Evolutionary conservation across 2,329 filamentous ascomycete genomes (phyloP).

Genomic region (Penicillium sclerotigenum): DNA sequence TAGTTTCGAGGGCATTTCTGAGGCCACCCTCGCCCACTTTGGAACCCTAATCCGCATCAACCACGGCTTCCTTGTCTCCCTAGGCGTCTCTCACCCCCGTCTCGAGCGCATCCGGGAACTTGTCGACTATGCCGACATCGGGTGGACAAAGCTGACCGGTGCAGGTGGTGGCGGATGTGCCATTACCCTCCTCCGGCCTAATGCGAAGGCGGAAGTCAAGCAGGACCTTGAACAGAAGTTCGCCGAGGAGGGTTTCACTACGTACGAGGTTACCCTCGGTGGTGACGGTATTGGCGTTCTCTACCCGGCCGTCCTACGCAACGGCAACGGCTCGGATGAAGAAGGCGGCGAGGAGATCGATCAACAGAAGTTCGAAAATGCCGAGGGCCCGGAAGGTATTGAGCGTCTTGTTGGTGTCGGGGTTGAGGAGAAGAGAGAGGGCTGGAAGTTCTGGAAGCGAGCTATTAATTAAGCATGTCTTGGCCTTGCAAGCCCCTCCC

Average conservation of each 20-base stretch:
- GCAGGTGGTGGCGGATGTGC: conserved; percentile 94
- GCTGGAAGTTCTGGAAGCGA: conserved; percentile 80
- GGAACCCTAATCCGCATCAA: conserved; percentile 92
- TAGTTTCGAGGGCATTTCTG: conserved; percentile 64
- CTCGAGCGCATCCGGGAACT: conserved; percentile 89
- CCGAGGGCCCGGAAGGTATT: conserved; percentile 78
- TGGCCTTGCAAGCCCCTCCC: no score
- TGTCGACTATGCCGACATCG: conserved; percentile 81
- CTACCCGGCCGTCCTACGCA: conserved; percentile 86
- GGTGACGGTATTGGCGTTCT: conserved; percentile 92
- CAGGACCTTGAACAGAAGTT: conserved; percentile 63
- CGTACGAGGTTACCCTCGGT: conserved; percentile 85
- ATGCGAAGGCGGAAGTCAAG: conserved; percentile 56
- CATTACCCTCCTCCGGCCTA: conserved; percentile 80
- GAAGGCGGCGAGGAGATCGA: conserved; percentile 91
- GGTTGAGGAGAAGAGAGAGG: conserved; percentile 65
- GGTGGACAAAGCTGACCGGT: conserved; percentile 96
- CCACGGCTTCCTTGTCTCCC: conserved; percentile 82
- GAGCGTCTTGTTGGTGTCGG: conserved; percentile 83
- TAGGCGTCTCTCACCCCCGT: conserved; percentile 92
- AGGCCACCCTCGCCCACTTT: conserved; percentile 65
- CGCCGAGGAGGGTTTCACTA: conserved; percentile 69
- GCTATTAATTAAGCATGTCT: conserved; percentile 8
- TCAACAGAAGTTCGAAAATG: conserved; percentile 80
- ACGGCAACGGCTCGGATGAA: conserved; percentile 78